A percentile compares a stretch with the other conserved stretches of the same genome.
Evolutionary conservation across 1,284 basidiomycete genomes (phyloP).

Genomic region (Coniferiporia sulphurascens): DNA sequence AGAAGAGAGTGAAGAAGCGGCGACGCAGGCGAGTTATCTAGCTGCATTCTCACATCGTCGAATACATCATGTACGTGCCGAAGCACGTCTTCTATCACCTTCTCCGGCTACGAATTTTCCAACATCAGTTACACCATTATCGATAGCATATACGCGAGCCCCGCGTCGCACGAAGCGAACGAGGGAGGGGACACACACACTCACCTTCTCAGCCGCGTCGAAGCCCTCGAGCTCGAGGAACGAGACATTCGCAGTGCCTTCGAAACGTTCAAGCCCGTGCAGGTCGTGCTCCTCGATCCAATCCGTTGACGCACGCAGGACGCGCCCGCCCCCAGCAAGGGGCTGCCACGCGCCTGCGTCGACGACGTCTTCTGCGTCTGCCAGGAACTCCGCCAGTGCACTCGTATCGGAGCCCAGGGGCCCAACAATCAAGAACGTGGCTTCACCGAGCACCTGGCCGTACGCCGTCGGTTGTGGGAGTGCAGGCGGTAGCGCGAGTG

Average conservation of each 20-base stretch:
- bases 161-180: background rate
- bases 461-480: slow-evolving; percentile 54
- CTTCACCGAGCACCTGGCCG: slow-evolving; percentile 58
- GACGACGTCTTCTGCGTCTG: slow-evolving; percentile 62
- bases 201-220: slow-evolving; percentile 39
- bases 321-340: slow-evolving; percentile 29
- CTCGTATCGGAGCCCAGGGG: slow-evolving; percentile 31
- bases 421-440: slow-evolving; percentile 51
- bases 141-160: background rate
- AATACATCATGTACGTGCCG: slow-evolving; percentile 54
- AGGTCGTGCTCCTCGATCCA: slow-evolving; percentile 62
- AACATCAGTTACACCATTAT: background rate
- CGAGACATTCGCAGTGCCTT: slow-evolving; percentile 58
- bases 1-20: slow-evolving; percentile 16
- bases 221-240: slow-evolving; percentile 47
- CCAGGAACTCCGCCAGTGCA: slow-evolving; percentile 35
- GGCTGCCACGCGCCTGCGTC: slow-evolving; percentile 54
- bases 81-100: slow-evolving; percentile 31
- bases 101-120: slow-evolving; percentile 20
- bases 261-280: slow-evolving; percentile 59
- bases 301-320: slow-evolving; percentile 56
- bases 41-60: slow-evolving; percentile 31
- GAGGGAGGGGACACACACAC: slow-evolving; percentile 24
- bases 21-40: slow-evolving; percentile 9
- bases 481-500: slow-evolving; percentile 55